Conservation (phyloP, 495 filamentous ascomycete genomes). For the Podospora comata region DNA sequence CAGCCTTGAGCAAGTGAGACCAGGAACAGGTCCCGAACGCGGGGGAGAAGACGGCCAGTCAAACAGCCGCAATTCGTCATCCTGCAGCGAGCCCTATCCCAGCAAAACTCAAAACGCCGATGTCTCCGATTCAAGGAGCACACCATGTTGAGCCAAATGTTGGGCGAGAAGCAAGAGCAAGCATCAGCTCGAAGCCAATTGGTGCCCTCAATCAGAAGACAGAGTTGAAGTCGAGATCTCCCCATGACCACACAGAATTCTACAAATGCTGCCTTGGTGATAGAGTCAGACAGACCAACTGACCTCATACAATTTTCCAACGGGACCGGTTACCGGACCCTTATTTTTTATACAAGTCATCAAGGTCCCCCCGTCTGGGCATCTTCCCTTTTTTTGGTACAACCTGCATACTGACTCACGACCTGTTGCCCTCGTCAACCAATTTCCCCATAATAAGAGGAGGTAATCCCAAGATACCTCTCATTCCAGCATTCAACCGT, state of each 20-base stretch:
- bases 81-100: constrained; percentile 9
- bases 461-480: neutral
- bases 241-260: neutral
- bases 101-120: neutral
- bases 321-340: constrained; percentile 2
- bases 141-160: constrained; percentile 11
- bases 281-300: neutral
- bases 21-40: constrained; percentile 9
- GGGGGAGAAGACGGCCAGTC: constrained; percentile 9
- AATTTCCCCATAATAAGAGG: neutral
- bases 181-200: neutral
- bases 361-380: constrained; percentile 3
- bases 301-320: neutral
- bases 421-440: constrained; percentile 5
- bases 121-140: constrained; percentile 10
- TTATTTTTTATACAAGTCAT: neutral
- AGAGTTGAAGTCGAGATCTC: neutral
- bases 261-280: neutral
- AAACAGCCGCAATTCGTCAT: constrained; percentile 16
- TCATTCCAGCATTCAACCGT: neutral
- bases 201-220: neutral
- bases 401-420: constrained; percentile 8
- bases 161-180: neutral
- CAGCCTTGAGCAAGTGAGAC: neutral
- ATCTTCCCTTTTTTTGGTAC: neutral